phyloP scores from a whole-genome alignment of 176 grass and related monocot species.

The Microstegium vimineum region DNA sequence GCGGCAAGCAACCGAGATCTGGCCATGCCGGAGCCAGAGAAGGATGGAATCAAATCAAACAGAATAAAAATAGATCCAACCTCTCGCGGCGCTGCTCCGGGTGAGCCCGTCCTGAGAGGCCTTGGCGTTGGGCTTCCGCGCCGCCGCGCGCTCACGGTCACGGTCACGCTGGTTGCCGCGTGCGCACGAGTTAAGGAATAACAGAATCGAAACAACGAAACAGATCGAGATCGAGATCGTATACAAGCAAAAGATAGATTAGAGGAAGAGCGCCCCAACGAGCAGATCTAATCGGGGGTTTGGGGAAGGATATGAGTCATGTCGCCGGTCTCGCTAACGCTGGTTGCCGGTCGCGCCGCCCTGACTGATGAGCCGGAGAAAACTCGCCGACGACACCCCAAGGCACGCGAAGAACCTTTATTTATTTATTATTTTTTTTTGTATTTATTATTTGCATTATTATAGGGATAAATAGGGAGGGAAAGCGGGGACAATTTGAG shows the following conservation, averaged over 20 bases:
- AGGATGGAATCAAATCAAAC: neutral
- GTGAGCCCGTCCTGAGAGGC: slow-evolving; percentile 50
- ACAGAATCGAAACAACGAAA: neutral
- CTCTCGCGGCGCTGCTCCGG: slow-evolving; percentile 91
- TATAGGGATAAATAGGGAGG: too few relatives aligned
- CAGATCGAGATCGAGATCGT: neutral
- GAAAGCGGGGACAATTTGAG: too few relatives aligned
- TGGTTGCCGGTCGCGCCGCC: neutral
- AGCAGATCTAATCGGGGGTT: neutral
- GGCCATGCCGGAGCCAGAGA: neutral
- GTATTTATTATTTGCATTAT: too few relatives aligned
- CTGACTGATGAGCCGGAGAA: neutral
- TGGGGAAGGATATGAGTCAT: neutral
- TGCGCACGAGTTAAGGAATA: slow-evolving; percentile 37
- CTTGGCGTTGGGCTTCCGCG: slow-evolving; percentile 44
- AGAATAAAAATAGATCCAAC: neutral
- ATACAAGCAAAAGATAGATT: neutral
- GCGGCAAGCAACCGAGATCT: neutral
- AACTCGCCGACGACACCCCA: neutral
- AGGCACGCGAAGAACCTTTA: too few relatives aligned
- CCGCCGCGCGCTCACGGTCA: slow-evolving; percentile 75
- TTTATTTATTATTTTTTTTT: too few relatives aligned
- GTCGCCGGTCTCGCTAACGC: neutral
- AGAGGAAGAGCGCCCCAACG: too few relatives aligned
- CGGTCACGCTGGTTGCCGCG: slow-evolving; percentile 79